Evolutionary conservation across 352 stramenopile species (phyloP).

Genomic region (Phytophthora pisi): DNA sequence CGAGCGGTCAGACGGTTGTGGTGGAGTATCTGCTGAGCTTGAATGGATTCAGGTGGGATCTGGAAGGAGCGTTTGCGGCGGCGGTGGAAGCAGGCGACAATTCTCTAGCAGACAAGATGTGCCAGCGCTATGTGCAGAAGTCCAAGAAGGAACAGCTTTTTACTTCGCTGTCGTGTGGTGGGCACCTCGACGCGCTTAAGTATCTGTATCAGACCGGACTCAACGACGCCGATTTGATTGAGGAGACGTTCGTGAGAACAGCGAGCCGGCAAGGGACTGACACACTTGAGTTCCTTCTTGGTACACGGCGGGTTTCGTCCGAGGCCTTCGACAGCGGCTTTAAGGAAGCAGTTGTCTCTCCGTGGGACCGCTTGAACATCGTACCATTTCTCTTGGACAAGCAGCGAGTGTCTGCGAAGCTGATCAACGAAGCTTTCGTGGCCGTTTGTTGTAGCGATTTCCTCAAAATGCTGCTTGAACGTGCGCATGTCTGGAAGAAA

Average conservation of each 20-base stretch:
- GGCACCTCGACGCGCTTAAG: neutral
- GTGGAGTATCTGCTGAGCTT: neutral
- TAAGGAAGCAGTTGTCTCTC: neutral
- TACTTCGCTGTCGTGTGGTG: neutral
- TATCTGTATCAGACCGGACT: neutral
- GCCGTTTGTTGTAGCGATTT: neutral
- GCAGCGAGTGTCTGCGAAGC: neutral
- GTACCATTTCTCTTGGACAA: neutral
- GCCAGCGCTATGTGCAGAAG: neutral
- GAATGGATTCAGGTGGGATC: neutral
- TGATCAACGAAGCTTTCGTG: neutral
- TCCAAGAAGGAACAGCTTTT: neutral
- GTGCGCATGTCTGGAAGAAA: neutral
- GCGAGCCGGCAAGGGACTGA: neutral
- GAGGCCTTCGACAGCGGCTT: neutral
- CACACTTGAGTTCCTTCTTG: neutral
- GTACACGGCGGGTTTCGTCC: neutral
- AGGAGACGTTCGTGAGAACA: neutral
- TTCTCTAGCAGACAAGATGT: neutral
- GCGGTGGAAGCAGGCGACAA: neutral
- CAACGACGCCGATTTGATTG: neutral
- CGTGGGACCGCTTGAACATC: neutral
- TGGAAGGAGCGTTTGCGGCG: conserved; percentile 1
- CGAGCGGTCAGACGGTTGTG: neutral
- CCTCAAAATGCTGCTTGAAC: neutral